phyloP scores from a whole-genome alignment of 179 eudicot genomes.

The Vitellaria paradoxa region DNA sequence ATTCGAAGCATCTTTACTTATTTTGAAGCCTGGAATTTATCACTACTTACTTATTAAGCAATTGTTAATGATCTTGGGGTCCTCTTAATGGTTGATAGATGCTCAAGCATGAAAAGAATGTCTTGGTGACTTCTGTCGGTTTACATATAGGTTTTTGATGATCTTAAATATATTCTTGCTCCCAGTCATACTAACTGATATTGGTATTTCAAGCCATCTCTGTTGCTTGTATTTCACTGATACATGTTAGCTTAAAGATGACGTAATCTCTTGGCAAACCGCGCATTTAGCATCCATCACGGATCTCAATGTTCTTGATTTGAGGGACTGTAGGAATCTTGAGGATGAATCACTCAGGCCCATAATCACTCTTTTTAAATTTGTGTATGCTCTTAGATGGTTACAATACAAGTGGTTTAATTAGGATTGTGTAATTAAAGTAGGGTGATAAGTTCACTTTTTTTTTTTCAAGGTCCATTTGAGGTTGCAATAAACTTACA shows the following conservation, averaged over 20 bases:
- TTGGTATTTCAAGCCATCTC: slow-evolving; percentile 79
- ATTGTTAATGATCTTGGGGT: slow-evolving; percentile 79
- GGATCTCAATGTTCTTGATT: slow-evolving; percentile 72
- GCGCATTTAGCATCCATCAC: slow-evolving; percentile 55
- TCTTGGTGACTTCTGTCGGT: slow-evolving; percentile 93
- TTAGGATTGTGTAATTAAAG: slow-evolving; percentile 63
- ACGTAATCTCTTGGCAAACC: slow-evolving; percentile 77
- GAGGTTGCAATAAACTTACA: slow-evolving; percentile 95
- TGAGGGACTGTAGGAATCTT: slow-evolving; percentile 86
- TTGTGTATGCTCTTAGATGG: slow-evolving; percentile 73
- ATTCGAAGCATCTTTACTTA: slow-evolving; percentile 80
- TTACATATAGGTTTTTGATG: slow-evolving; percentile 85
- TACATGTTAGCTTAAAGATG: slow-evolving; percentile 83
- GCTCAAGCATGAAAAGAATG: slow-evolving; percentile 82
- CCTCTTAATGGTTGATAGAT: slow-evolving; percentile 88
- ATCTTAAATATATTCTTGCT: slow-evolving; percentile 78
- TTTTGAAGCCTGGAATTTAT: slow-evolving; percentile 77
- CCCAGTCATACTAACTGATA: slow-evolving; percentile 72
- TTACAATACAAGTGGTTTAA: slow-evolving; percentile 67
- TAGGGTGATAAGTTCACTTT: slow-evolving; percentile 44
- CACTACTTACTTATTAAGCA: slow-evolving; percentile 54
- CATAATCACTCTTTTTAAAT: slow-evolving; percentile 53
- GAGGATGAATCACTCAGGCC: slow-evolving; percentile 82
- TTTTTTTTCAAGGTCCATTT: slow-evolving; percentile 38
- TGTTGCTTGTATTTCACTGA: slow-evolving; percentile 79